phyloP scores from a whole-genome alignment of 1,139 yeast species.

The Saccharomycopsis crataegensis region DNA sequence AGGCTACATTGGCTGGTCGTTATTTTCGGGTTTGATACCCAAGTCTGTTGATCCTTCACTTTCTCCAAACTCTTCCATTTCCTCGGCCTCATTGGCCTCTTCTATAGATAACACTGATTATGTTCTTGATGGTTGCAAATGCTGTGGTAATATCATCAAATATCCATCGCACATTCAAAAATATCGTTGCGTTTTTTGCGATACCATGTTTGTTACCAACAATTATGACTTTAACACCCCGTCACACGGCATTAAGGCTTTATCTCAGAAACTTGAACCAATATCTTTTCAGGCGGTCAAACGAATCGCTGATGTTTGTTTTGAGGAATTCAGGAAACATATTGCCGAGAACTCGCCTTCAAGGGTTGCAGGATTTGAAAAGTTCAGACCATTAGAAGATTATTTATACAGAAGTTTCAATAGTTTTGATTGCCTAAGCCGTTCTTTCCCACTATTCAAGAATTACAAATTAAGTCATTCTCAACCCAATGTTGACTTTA shows the following conservation, averaged over 20 bases:
- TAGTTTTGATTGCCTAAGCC: slow-evolving; percentile 36
- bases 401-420: slow-evolving; percentile 39
- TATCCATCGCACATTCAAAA: slow-evolving; percentile 40
- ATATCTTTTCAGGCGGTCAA: slow-evolving; percentile 6
- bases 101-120: slow-evolving; percentile 8
- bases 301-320: slow-evolving; percentile 14
- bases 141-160: slow-evolving; percentile 56
- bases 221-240: slow-evolving; percentile 9
- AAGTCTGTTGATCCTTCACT: not conserved
- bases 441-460: slow-evolving; percentile 38
- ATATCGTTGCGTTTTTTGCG: slow-evolving; percentile 52
- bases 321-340: slow-evolving; percentile 17
- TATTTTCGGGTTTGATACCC: slow-evolving; percentile 3
- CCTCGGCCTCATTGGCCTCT: slow-evolving; percentile 12
- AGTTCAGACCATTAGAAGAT: slow-evolving; percentile 43
- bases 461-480: slow-evolving; percentile 30
- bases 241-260: slow-evolving; percentile 21
- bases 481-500: slow-evolving; percentile 39
- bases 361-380: slow-evolving; percentile 20
- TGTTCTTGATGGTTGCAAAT: slow-evolving; percentile 30
- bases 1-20: slow-evolving; percentile 9
- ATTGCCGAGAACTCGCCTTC: slow-evolving; percentile 1
- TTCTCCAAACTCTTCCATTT: slow-evolving; percentile 15
- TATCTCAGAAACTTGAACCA: slow-evolving; percentile 25
- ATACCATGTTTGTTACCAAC: slow-evolving; percentile 30